phyloP scores from a whole-genome alignment of 1,139 yeast species.

The Geotrichum reessii region DNA sequence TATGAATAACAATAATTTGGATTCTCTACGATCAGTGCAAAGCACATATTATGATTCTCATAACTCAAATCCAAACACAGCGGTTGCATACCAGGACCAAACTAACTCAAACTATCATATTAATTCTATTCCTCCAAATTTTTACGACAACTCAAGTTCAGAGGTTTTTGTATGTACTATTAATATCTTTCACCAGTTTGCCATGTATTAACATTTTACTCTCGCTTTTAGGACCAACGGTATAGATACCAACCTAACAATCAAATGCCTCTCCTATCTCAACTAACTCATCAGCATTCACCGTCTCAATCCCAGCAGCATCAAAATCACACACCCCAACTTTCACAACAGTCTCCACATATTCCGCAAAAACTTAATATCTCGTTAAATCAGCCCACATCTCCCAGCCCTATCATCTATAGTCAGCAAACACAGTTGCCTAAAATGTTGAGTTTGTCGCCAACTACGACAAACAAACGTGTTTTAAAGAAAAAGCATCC shows the following conservation, averaged over 20 bases:
- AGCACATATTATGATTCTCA: not conserved
- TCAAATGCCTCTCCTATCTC: not conserved
- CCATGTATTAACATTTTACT: not conserved
- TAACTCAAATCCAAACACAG: not conserved
- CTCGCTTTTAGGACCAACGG: not conserved
- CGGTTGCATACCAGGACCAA: not conserved
- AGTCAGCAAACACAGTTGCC: not conserved
- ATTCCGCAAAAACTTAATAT: not conserved
- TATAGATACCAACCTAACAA: not conserved
- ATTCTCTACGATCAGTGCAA: not conserved
- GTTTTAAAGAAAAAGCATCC: slow-evolving; percentile 10
- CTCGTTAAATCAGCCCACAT: not conserved
- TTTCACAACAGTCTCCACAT: not conserved
- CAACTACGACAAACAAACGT: not conserved
- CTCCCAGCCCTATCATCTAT: not conserved
- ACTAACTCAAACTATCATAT: not conserved
- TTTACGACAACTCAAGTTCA: not conserved
- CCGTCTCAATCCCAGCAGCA: not conserved
- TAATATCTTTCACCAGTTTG: not conserved
- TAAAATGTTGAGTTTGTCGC: not conserved
- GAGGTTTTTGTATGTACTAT: not conserved
- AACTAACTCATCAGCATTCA: not conserved
- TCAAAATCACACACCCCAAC: slow-evolving; percentile 3
- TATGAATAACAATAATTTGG: not conserved
- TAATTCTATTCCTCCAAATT: not conserved